A percentile compares a stretch with the other conserved stretches of the same genome.
These are phyloP conservation scores for Haplosporangium gracile DNA, from an alignment of 192 early-diverging fungal species.

Conservation along the genomic window DNA sequence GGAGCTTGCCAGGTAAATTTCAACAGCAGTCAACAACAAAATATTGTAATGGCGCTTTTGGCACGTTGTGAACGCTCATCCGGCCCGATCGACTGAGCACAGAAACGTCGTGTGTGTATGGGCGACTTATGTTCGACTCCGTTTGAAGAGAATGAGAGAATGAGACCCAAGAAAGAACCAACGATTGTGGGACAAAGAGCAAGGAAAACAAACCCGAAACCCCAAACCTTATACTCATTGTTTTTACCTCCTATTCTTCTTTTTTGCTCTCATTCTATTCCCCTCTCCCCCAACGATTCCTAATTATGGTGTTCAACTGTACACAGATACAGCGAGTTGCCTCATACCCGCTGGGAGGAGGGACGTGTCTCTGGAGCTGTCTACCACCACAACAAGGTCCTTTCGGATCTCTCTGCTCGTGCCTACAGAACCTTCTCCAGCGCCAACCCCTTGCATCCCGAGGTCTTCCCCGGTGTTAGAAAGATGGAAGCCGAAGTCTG, in stretches of 20 bases:
- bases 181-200: not conserved
- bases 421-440: conserved; percentile 88
- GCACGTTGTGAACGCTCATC: not conserved
- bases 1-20: conserved; percentile 70
- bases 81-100: not conserved
- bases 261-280: not conserved
- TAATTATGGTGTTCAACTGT: not conserved
- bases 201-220: not conserved
- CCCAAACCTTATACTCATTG: not conserved
- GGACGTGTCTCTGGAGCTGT: conserved; percentile 92
- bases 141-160: not conserved
- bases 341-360: conserved; percentile 74
- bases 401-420: conserved; percentile 78
- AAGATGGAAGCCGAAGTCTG: conserved; percentile 97
- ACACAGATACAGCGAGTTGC: conserved; percentile 37
- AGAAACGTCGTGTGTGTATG: not conserved
- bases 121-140: not conserved
- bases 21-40: not conserved
- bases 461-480: conserved; percentile 94
- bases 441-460: conserved; percentile 94
- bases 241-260: not conserved
- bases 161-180: not conserved
- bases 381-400: conserved; percentile 92
- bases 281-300: not conserved
- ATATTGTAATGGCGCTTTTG: not conserved